phyloP scores from a whole-genome alignment of 768 basidiomycete species.

The Leucosporidium scottii region DNA sequence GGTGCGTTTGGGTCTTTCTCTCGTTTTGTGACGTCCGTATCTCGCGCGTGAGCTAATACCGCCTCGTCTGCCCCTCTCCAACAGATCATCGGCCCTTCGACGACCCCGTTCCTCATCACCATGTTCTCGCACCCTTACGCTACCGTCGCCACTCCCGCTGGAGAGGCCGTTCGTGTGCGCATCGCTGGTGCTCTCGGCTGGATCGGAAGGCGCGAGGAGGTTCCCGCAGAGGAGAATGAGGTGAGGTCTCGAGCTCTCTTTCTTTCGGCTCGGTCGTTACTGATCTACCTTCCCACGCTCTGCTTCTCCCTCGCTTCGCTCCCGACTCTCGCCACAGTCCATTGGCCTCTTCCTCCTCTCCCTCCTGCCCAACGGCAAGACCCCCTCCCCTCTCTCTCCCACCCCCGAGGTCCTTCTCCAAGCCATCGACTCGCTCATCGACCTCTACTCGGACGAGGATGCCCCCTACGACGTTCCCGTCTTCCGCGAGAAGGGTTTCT shows the following conservation, averaged over 20 bases:
- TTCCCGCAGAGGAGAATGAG: conserved; percentile 42
- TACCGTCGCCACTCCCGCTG: conserved; percentile 19
- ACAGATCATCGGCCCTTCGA: conserved; percentile 17
- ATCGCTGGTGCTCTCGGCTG: conserved; percentile 41
- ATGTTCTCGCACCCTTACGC: conserved; percentile 27
- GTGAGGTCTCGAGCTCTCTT: conserved; percentile 31
- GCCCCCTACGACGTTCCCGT: conserved; percentile 42
- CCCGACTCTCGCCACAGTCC: conserved; percentile 17
- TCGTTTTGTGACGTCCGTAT: neutral
- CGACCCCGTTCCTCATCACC: conserved; percentile 22
- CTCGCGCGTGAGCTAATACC: too few species aligned
- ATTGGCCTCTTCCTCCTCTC: conserved; percentile 41
- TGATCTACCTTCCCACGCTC: neutral
- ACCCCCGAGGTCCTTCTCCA: conserved; percentile 38
- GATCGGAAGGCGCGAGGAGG: conserved; percentile 39
- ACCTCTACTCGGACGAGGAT: conserved; percentile 47
- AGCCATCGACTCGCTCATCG: conserved; percentile 45
- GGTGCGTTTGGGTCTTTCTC: conserved; percentile 3
- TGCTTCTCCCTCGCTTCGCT: neutral
- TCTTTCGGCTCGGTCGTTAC: neutral
- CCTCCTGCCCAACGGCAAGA: conserved; percentile 20
- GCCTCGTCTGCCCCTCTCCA: too few species aligned
- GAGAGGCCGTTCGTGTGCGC: conserved; percentile 34
- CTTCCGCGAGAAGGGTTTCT: conserved; percentile 40
- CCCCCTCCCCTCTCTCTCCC: neutral